These are phyloP conservation scores for Yarrowia galli DNA, from an alignment of 1,139 yeast genomes.

Conservation along the genomic window DNA sequence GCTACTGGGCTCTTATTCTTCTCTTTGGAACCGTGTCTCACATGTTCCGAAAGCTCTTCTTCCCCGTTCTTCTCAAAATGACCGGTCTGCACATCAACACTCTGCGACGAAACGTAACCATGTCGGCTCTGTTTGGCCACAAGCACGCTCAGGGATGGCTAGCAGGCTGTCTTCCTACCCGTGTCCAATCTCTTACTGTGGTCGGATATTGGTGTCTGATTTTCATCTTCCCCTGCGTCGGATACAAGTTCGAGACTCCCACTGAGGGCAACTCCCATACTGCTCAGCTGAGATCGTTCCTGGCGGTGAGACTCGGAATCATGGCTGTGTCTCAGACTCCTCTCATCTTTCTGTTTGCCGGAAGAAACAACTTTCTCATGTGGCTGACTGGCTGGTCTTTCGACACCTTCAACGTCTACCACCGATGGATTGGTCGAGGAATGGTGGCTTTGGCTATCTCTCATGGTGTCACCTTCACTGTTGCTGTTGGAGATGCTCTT, in stretches of 20 bases:
- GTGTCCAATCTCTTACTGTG: slow-evolving; percentile 61
- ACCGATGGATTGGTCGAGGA: slow-evolving; percentile 70
- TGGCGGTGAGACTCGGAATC: slow-evolving; percentile 69
- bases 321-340: slow-evolving; percentile 61
- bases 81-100: slow-evolving; percentile 49
- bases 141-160: slow-evolving; percentile 54
- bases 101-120: slow-evolving; percentile 55
- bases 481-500: slow-evolving; percentile 38
- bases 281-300: slow-evolving; percentile 58
- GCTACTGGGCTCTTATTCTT: slow-evolving; percentile 50
- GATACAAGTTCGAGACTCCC: slow-evolving; percentile 54
- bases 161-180: slow-evolving; percentile 58
- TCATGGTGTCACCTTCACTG: slow-evolving; percentile 47
- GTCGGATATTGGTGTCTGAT: slow-evolving; percentile 56
- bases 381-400: slow-evolving; percentile 71
- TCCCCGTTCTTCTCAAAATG: slow-evolving; percentile 52
- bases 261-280: slow-evolving; percentile 50
- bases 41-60: slow-evolving; percentile 38
- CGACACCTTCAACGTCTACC: slow-evolving; percentile 66
- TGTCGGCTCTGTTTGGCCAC: slow-evolving; percentile 59
- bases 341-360: slow-evolving; percentile 62
- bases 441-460: slow-evolving; percentile 56
- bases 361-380: slow-evolving; percentile 71
- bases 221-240: slow-evolving; percentile 52
- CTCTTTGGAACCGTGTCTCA: slow-evolving; percentile 41